A percentile compares a stretch with the other conserved stretches of the same genome.
These are phyloP conservation scores for Lipomyces yamadae DNA, from an alignment of 805 yeast species.

Conservation along the genomic window DNA sequence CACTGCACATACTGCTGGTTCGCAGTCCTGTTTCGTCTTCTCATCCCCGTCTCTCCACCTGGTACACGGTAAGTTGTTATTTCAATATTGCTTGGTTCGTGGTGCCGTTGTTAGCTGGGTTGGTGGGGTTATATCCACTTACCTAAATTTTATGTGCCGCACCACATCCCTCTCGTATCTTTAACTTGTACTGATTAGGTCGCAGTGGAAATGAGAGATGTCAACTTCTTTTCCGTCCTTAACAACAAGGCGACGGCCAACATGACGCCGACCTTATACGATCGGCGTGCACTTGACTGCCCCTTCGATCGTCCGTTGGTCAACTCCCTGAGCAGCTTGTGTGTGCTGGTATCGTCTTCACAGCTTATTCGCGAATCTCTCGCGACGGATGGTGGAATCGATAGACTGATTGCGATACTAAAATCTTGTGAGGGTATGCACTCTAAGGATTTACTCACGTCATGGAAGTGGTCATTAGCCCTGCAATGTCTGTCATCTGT, in stretches of 20 bases:
- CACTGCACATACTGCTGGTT: neutral
- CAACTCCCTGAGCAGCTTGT: conserved; percentile 86
- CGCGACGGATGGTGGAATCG: conserved; percentile 88
- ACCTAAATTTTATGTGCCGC: neutral
- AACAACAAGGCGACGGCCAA: conserved; percentile 91
- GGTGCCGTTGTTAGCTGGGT: neutral
- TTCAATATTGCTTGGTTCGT: neutral
- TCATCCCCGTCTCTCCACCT: neutral
- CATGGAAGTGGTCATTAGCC: conserved; percentile 97
- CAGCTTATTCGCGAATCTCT: conserved; percentile 90
- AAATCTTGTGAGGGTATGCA: conserved; percentile 67
- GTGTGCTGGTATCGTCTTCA: conserved; percentile 82
- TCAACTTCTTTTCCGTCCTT: conserved; percentile 77
- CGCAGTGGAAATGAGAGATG: conserved; percentile 71
- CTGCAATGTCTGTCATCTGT: conserved; percentile 89
- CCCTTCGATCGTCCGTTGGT: conserved; percentile 88
- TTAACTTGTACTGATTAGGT: neutral
- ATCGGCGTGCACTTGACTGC: conserved; percentile 88
- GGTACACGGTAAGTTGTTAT: neutral
- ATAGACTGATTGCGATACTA: conserved; percentile 80
- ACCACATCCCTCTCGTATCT: neutral
- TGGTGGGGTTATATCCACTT: neutral
- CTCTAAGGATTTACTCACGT: conserved; percentile 58
- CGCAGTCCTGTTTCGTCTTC: no score
- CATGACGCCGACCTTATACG: conserved; percentile 86